phyloP scores from a whole-genome alignment of 352 stramenopile species.

The Globisporangium yorkense region DNA sequence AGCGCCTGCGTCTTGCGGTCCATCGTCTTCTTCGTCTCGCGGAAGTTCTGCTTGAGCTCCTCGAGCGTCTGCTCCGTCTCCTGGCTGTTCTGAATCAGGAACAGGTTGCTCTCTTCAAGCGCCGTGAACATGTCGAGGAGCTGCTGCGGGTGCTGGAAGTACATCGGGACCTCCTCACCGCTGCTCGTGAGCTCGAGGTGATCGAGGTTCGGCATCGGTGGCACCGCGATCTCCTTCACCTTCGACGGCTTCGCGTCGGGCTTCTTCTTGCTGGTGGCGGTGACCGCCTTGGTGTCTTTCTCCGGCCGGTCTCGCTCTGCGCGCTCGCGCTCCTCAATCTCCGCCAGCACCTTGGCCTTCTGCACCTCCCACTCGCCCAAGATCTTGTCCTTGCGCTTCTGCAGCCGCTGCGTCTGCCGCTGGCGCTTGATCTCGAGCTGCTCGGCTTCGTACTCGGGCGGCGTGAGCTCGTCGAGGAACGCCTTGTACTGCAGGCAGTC shows the following conservation, averaged over 20 bases:
- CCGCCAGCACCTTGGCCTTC: conserved; percentile 38
- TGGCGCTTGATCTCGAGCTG: conserved; percentile 71
- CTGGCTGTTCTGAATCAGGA: conserved; percentile 95
- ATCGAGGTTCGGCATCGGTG: conserved; percentile 65
- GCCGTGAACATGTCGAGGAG: conserved; percentile 92
- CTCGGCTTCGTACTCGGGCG: conserved; percentile 78
- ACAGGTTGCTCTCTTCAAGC: conserved; percentile 94
- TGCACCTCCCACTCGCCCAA: conserved; percentile 64
- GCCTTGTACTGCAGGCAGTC: conserved; percentile 93
- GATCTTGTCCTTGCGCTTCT: conserved; percentile 69
- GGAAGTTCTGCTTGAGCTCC: conserved; percentile 91
- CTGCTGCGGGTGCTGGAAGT: conserved; percentile 92
- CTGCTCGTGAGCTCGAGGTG: conserved; percentile 60
- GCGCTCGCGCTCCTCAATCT: conserved; percentile 64
- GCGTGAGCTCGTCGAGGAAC: conserved; percentile 91
- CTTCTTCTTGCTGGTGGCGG: conserved; percentile 31
- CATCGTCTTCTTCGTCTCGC: conserved; percentile 88
- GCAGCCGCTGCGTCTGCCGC: conserved; percentile 51
- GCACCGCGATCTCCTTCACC: conserved; percentile 35
- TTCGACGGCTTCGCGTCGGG: conserved; percentile 36
- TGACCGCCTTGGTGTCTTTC: conserved; percentile 33
- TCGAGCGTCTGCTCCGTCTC: conserved; percentile 94
- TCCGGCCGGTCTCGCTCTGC: conserved; percentile 52
- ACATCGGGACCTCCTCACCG: conserved; percentile 93
- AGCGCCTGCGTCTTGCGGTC: conserved; percentile 82